phyloP scores from a whole-genome alignment of 2,329 filamentous ascomycete species.

The Akanthomyces uredinophilus region DNA sequence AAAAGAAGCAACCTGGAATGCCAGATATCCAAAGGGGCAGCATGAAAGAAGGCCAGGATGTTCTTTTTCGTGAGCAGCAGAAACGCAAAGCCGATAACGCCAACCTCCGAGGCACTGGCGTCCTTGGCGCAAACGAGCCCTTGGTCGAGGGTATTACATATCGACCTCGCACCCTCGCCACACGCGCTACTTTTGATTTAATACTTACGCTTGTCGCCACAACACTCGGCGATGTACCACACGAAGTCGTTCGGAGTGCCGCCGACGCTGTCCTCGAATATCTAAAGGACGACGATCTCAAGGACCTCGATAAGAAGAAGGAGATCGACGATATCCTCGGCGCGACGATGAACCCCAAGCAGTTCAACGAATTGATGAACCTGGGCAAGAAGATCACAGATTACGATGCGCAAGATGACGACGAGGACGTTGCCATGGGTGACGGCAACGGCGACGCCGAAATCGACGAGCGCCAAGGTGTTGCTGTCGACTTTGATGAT shows the following conservation, averaged over 20 bases:
- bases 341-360: slow-evolving; percentile 73
- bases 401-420: slow-evolving; percentile 93
- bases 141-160: slow-evolving; percentile 89
- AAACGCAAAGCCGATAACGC: slow-evolving; percentile 73
- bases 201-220: slow-evolving; percentile 87
- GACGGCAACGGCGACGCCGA: slow-evolving; percentile 60
- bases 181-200: slow-evolving; percentile 87
- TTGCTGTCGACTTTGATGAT: slow-evolving; percentile 92
- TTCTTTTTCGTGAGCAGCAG: slow-evolving; percentile 75
- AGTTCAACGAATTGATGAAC: slow-evolving; percentile 96
- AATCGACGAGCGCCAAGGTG: slow-evolving; percentile 90
- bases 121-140: slow-evolving; percentile 78
- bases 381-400: slow-evolving; percentile 98
- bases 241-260: slow-evolving; percentile 87
- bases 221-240: slow-evolving; percentile 85
- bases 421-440: slow-evolving; percentile 76
- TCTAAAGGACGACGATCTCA: slow-evolving; percentile 90
- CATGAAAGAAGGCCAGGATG: slow-evolving; percentile 75
- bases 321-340: slow-evolving; percentile 92
- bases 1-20: slow-evolving; percentile 67
- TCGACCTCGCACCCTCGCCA: slow-evolving; percentile 83
- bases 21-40: slow-evolving; percentile 69
- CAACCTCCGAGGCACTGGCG: slow-evolving; percentile 66
- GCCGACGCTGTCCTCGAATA: slow-evolving; percentile 88
- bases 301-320: slow-evolving; percentile 98